Base-by-base conservation (phyloP, 306 rosid genomes). In the Castanopsis chinensis region DNA sequence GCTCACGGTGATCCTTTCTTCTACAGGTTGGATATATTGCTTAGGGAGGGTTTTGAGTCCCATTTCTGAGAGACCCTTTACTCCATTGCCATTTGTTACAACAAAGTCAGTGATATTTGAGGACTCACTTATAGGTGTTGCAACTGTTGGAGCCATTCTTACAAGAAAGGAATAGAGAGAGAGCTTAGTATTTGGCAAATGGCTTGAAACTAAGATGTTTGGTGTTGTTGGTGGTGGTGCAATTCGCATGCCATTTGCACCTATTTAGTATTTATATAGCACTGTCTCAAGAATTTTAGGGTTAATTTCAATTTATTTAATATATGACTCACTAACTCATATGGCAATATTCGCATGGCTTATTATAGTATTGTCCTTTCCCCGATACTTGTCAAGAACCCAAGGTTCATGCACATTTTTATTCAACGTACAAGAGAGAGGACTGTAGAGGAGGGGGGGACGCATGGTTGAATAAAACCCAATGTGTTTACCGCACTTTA, bases 1-100 rank as follows among this genome's bases (percentile, higher is more conserved):
- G 32, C 32, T 73, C 53, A 15, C 77, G 11, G 75, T 23, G 3
- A 13, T 25, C 2, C 92, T 86, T 43, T 91, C 89, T 56, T 83
- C 89, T 4, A 79, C 12, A 1, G 96, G 93, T 61, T 91, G 93
- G 81, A 87, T 81, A 20, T 82, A 91, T 72, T 84, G 90, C 35
- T 61, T 60, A 0, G 92, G 96, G 28, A 87, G 86, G 63, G 30
- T 83, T 76, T 74, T 73, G 57, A 89, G 85, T 51, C 85, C 88
- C 68, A 82, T 77, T 71, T 91, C 86, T 54, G 86, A 87, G 19
- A 91, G 83, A 19, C 93, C 92, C 80, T 83, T 89, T 9, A 88
- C 92, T 71, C 93, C 92, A 71, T 87, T 71, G 3, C 93, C 92
- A 68, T 81, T 61, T 74, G 63, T 27, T 59, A 86, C 80, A 69